Base-by-base conservation (phyloP, 2,329 filamentous ascomycete genomes). In the Fusarium domesticum region DNA sequence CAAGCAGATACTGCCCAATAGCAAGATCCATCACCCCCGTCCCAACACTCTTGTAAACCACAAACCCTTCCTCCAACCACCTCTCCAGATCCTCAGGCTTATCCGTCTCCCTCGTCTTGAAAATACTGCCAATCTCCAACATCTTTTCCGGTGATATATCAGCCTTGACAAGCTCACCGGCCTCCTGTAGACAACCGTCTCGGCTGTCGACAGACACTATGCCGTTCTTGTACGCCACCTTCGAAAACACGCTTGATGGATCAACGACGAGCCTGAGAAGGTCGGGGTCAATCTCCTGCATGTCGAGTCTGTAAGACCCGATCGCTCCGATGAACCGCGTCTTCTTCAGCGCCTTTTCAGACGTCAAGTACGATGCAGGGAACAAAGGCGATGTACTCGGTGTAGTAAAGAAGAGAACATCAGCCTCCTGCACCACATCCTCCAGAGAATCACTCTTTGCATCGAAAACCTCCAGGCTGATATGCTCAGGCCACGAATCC, bases 31-130 rank as follows among this genome's bases (percentile, higher is more conserved):
- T 86, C 48, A 87, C 60, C 0, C 82, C 83, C 42, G 86, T 62
- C 0, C 84, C 84, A 3, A 87, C 82, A 53, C 79, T 79, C 72
- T 87, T 87, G 59, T 83, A 87, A 25, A 87, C 78, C 1, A 86
- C 77, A 60, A 85, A 83, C 0, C 83, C 84, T 36, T 69, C 71
- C 48, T 77, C 72, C 39, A 85, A 58, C 81, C 83, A 86, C 28
- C 81, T 75, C 32, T 70, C 68, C 51, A 85, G 51, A 16, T 51
- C 54, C 2, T 15, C 18, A 0, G 50, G 40, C 6, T 38, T 43
- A 1, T 40, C 16, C 0, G 42, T 36, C 1, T 48, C 47, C 10
- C 42, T 48, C 0, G 15, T 39, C 2, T 53, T 69, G 2, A 85
- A 67, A 0, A 83, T 76, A 0, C 81, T 78, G 5, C 81, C 81